A percentile compares a stretch with the other conserved stretches of the same genome.
phyloP scores from a whole-genome alignment of 2,329 filamentous ascomycete genomes.

The Apiospora rasikravindrae region DNA sequence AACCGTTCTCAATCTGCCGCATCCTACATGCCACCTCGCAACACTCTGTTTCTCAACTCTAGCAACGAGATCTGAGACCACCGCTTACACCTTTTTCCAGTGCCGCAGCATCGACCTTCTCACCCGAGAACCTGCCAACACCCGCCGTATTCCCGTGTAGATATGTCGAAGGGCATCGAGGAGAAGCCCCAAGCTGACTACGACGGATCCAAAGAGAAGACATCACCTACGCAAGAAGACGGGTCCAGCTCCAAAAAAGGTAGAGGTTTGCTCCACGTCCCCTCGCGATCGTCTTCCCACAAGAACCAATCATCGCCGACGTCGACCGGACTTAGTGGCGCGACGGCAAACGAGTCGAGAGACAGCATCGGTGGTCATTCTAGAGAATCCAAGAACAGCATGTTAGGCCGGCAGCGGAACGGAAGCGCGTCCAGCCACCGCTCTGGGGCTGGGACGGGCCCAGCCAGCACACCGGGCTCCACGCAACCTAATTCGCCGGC shows the following conservation, averaged over 20 bases:
- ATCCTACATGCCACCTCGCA: neutral
- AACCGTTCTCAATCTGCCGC: neutral
- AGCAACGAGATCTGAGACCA: neutral
- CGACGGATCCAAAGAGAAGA: conserved; percentile 34
- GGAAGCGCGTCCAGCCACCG: conserved; percentile 71
- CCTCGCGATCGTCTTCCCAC: conserved; percentile 67
- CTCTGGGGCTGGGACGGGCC: conserved; percentile 59
- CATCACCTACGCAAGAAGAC: conserved; percentile 31
- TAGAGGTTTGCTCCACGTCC: conserved; percentile 60
- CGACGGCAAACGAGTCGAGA: conserved; percentile 62
- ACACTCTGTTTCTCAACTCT: neutral
- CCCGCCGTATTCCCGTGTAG: conserved; percentile 9
- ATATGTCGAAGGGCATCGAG: conserved; percentile 37
- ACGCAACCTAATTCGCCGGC: conserved; percentile 59
- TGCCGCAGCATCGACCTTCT: conserved; percentile 26
- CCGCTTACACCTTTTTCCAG: conserved; percentile 20
- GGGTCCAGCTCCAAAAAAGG: conserved; percentile 38
- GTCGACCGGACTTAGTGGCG: conserved; percentile 65
- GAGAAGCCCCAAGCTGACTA: conserved; percentile 34
- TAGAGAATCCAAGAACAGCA: conserved; percentile 69
- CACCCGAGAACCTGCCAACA: conserved; percentile 5
- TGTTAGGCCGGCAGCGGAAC: conserved; percentile 66
- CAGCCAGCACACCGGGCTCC: conserved; percentile 53
- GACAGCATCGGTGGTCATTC: conserved; percentile 69
- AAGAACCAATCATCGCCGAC: conserved; percentile 65